These are phyloP conservation scores for Elasticomyces elasticus DNA, from an alignment of 495 filamentous ascomycete species.

Conservation along the genomic window DNA sequence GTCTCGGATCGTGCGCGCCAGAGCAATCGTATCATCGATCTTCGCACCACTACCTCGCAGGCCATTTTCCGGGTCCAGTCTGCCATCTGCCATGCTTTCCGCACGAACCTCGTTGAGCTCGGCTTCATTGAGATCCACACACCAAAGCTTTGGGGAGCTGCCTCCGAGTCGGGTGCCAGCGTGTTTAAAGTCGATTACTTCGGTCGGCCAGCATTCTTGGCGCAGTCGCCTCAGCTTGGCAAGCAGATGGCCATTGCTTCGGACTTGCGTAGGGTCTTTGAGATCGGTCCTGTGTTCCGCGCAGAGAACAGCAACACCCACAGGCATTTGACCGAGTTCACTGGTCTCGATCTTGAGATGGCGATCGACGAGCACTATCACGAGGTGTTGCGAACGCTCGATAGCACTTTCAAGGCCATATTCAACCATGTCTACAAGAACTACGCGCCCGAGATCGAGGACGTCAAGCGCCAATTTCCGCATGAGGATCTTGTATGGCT, in stretches of 20 bases:
- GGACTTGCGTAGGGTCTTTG: conserved; percentile 80
- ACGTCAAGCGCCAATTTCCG: conserved; percentile 51
- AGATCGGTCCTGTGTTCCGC: conserved; percentile 85
- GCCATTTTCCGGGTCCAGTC: conserved; percentile 77
- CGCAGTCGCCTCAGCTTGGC: conserved; percentile 90
- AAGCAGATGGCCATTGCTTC: conserved; percentile 96
- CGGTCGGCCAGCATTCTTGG: conserved; percentile 70
- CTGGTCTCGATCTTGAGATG: conserved; percentile 96
- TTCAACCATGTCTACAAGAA: conserved; percentile 54
- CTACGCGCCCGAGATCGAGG: conserved; percentile 35
- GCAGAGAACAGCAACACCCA: conserved; percentile 96
- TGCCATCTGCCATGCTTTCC: conserved; percentile 71
- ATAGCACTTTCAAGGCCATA: conserved; percentile 78
- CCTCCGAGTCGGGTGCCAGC: conserved; percentile 86
- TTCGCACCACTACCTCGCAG: conserved; percentile 77
- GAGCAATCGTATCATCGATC: conserved; percentile 82
- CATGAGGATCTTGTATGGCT: conserved; percentile 68
- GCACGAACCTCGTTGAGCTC: conserved; percentile 61
- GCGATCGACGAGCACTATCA: conserved; percentile 81
- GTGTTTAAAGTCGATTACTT: conserved; percentile 93
- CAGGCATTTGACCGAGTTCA: conserved; percentile 94
- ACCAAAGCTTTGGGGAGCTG: conserved; percentile 78
- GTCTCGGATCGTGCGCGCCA: conserved; percentile 69
- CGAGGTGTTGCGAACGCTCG: conserved; percentile 72
- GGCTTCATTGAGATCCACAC: conserved; percentile 84